phyloP scores from a whole-genome alignment of 768 basidiomycete genomes.

The Cystoderma amianthinum region DNA sequence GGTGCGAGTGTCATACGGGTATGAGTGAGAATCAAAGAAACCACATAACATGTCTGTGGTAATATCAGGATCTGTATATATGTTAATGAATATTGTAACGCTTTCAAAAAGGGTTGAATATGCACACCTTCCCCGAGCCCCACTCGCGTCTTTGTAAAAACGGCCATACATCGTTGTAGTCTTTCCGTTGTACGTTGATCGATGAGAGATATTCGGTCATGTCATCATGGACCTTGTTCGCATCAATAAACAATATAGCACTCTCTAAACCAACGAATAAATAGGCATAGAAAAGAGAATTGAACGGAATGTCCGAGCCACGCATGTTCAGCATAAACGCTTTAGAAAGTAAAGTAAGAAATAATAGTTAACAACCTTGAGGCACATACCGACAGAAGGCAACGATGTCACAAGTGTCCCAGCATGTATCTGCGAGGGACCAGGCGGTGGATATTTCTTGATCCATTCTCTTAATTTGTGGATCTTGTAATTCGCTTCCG shows the following conservation, averaged over 20 bases:
- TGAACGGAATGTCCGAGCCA: conserved; percentile 85
- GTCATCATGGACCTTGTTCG: conserved; percentile 51
- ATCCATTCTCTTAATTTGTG: conserved; percentile 67
- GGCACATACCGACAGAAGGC: conserved; percentile 56
- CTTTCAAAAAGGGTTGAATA: conserved; percentile 2
- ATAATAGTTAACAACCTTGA: neutral
- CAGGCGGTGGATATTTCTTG: conserved; percentile 44
- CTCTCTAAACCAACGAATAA: conserved; percentile 59
- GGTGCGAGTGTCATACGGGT: conserved; percentile 71
- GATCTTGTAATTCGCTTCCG: conserved; percentile 68
- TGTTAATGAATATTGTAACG: conserved; percentile 1
- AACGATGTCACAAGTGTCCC: conserved; percentile 66
- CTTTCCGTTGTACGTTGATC: conserved; percentile 48
- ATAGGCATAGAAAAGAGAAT: conserved; percentile 89
- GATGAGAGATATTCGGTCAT: conserved; percentile 50
- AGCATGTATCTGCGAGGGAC: conserved; percentile 57
- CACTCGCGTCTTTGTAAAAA: conserved; percentile 70
- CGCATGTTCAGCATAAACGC: conserved; percentile 89
- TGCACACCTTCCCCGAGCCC: conserved; percentile 68
- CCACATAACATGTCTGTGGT: conserved; percentile 74
- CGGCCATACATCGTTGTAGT: conserved; percentile 76
- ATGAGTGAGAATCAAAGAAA: conserved; percentile 79
- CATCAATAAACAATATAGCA: conserved; percentile 75
- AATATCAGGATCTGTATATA: conserved; percentile 53
- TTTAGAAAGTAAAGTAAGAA: conserved; percentile 15